Conservation (phyloP, 2,329 filamentous ascomycete genomes). For the Cucurbitaria berberidis region DNA sequence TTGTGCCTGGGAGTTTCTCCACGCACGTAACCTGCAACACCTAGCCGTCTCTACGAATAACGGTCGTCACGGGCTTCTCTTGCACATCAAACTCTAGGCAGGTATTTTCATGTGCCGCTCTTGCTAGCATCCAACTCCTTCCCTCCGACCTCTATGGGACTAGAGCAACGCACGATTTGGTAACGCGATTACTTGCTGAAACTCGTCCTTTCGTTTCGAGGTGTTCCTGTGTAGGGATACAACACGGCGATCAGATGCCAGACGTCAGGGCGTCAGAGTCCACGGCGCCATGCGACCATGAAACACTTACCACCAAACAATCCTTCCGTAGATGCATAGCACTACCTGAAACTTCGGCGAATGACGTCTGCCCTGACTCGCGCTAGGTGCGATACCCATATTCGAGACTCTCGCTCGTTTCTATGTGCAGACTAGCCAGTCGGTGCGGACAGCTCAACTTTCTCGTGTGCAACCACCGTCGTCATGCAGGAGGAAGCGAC, state of each 20-base stretch:
- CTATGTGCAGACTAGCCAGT: conserved; percentile 5
- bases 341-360: conserved; percentile 22
- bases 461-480: conserved; percentile 13
- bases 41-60: conserved; percentile 26
- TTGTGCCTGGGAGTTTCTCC: conserved; percentile 20
- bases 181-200: conserved; percentile 29
- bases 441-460: conserved; percentile 12
- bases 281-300: conserved; percentile 30
- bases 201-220: conserved; percentile 18
- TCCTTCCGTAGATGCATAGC: conserved; percentile 20
- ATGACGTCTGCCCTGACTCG: conserved; percentile 16
- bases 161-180: conserved; percentile 10
- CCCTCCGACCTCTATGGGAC: conserved; percentile 4
- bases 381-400: conserved; percentile 14
- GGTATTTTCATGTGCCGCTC: conserved; percentile 20
- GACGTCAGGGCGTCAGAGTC: conserved; percentile 27
- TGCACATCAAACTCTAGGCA: conserved; percentile 14
- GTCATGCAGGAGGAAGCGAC: conserved; percentile 18
- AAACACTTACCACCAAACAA: conserved; percentile 33
- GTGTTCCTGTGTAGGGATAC: not conserved
- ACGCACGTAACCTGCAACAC: conserved; percentile 34
- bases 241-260: conserved; percentile 21
- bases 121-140: conserved; percentile 7
- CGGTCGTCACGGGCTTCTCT: conserved; percentile 12
- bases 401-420: conserved; percentile 19